Base-by-base conservation (phyloP, 805 yeast genomes). In the Wickerhamiella bombiphila region DNA sequence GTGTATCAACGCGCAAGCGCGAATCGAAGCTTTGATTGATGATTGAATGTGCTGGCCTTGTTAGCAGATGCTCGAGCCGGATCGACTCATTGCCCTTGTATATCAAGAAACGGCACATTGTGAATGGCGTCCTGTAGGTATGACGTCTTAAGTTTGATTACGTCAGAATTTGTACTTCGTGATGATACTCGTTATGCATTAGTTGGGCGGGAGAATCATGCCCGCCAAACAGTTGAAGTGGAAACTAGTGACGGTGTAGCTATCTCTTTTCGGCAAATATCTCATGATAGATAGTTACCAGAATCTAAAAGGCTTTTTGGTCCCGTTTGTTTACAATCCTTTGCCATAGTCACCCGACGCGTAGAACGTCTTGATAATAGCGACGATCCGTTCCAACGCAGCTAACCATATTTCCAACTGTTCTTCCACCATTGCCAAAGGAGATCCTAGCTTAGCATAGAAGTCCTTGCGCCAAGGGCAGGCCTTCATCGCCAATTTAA, bases 1-100 rank as follows among this genome's bases (percentile, higher is more conserved):
- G 64, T 50, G 74, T 76, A 53, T 91, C 97, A 14, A 91, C 65
- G 39, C 98, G 66, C 29, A 91, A 65, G 35, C 98, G 61, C 29
- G 91, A 76, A 55, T 91, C 98, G 53, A 80, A 91, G 2, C 94
- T 81, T 54, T 91, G 98, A 56, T 88, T 88, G 55, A 91, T 91
- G 52, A 91, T 91, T 3, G 96, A 85, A 55, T 91, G 98, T 1
- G 94, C 96, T 0, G 98, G 98, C 41, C 83, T 71, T 3, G 98
- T 91, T 34, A 91, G 66, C 20, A 91, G 65, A 53, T 88, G 86
- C 11, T 93, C 80, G 26, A 91, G 66, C 32, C 79, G 70, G 53
- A 88, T 81, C 3, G 93, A 80, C 48, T 91, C 94, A 34, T 78
- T 75, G 20, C 96, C 94, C 53, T 86, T 83, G 61, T 78, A 88